Conservation (phyloP, 1,284 basidiomycete genomes). For the Apiotrichum sp. region DNA sequence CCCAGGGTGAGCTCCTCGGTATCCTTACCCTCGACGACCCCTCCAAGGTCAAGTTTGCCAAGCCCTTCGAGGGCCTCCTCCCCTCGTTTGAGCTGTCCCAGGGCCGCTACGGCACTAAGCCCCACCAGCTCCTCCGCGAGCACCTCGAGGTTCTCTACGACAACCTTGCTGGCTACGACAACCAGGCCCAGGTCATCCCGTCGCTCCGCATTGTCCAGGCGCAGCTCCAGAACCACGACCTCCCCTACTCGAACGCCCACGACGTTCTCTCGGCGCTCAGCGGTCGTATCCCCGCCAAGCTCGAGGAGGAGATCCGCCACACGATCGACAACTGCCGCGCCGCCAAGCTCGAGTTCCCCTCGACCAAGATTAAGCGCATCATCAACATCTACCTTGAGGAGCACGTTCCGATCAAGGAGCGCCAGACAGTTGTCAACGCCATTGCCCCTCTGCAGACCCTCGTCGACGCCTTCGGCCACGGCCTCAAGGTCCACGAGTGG, state of each 20-base stretch:
- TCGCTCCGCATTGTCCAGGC: slow-evolving; percentile 43
- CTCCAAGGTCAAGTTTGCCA: slow-evolving; percentile 93
- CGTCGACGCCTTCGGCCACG: slow-evolving; percentile 73
- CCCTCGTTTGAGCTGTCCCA: slow-evolving; percentile 78
- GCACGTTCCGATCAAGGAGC: slow-evolving; percentile 70
- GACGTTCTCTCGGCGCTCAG: slow-evolving; percentile 84
- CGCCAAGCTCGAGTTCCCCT: slow-evolving; percentile 82
- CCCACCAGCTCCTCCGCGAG: slow-evolving; percentile 77
- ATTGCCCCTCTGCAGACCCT: slow-evolving; percentile 68
- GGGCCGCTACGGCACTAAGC: slow-evolving; percentile 76
- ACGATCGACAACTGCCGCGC: slow-evolving; percentile 67
- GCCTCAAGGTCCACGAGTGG: slow-evolving; percentile 83
- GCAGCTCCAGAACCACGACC: slow-evolving; percentile 62
- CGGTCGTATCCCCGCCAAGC: slow-evolving; percentile 85
- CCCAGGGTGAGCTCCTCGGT: slow-evolving; percentile 97
- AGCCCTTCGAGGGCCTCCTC: slow-evolving; percentile 92
- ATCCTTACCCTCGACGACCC: slow-evolving; percentile 97
- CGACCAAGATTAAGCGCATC: slow-evolving; percentile 48
- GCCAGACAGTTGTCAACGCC: slow-evolving; percentile 66
- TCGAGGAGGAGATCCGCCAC: slow-evolving; percentile 79
- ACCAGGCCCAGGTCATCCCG: slow-evolving; percentile 53
- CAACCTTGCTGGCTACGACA: slow-evolving; percentile 92
- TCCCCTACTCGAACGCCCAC: slow-evolving; percentile 81
- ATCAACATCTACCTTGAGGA: slow-evolving; percentile 82
- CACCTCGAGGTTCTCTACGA: slow-evolving; percentile 78